Evolutionary conservation across 495 filamentous ascomycete species (phyloP), one percentile per base, ranked within the genome.

Genomic region (Trichoderma orchidacearum): DNA sequence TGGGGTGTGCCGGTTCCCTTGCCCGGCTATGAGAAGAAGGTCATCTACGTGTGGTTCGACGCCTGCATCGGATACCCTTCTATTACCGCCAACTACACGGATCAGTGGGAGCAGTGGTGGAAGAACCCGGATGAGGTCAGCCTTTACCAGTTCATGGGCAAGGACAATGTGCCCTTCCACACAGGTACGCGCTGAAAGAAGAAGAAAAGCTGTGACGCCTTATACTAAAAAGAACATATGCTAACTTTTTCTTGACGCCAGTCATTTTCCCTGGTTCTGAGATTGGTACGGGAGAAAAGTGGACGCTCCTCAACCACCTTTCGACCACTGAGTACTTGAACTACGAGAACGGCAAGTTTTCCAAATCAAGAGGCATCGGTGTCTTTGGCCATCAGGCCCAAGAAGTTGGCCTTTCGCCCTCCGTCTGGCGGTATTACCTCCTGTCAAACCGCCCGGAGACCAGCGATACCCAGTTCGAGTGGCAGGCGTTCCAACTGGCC

Each of bases 11-110:
- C 84, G 1, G 80, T 92, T 12, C 87, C 87, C 6, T 62, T 76
- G 23, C 68, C 70, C 3, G 84, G 80, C 9, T 92, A 84, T 51
- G 84, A 85, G 56, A 76, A 85, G 56, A 94, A 94, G 75, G 90
- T 95, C 58, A 78, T 97, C 59, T 98, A 98, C 62, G 90, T 95
- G 35, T 98, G 93, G 93, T 98, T 98, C 62, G 93, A 98, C 69
- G 93, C 93, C 34, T 95, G 90, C 69, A 95, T 96, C 59, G 93
- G 93, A 9, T 98, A 98, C 66, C 82, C 88, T 5, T 95, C 90
- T 0, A 98, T 98, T 60, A 97, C 93, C 6, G 89, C 88, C 56
- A 90, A 85, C 61, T 96, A 93, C 68, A 96, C 90, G 5, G 76
- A 87, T 27, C 75, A 95, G 53, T 98, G 93, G 93, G 84, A 95